Evolutionary conservation across 495 filamentous ascomycete species (phyloP), one percentile per base, ranked within the genome.

Genomic region (Hypomontagnella monticulosa): DNA sequence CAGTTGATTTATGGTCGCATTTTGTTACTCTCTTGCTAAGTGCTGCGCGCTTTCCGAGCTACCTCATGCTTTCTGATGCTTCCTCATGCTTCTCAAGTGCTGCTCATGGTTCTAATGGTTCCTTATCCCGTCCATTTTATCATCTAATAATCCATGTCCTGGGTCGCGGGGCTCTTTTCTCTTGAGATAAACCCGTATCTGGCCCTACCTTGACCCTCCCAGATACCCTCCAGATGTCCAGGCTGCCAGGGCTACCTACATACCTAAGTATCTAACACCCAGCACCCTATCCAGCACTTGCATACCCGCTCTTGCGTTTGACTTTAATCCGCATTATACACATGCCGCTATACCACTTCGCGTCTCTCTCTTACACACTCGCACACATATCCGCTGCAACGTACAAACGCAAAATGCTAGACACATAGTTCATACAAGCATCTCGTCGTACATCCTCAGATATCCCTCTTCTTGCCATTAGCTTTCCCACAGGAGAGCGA

Each of bases 281-380:
- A 27, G 23, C 23, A 27, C 53, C 61, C 54, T 66, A 63, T 51
- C 41, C 65, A 68, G 50, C 60, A 69, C 66, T 69, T 69, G 66
- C 66, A 69, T 69, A 69, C 66, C 66, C 66, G 66, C 66, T 64
- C 66, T 61, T 69, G 66, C 66, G 66, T 69, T 69, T 61, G 61
- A 53, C 33, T 69, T 49, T 57, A 69, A 60, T 60, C 57, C 61
- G 55, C 60, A 69, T 69, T 65, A 65, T 61, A 65, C 61, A 48
- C 56, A 66, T 57, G 51, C 56, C 57, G 57, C 57, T 61, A 60
- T 66, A 49, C 55, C 46, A 46, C 46, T 40, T 63, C 61, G 44
- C 51, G n/a, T 43, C 30, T 51, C 41, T 16, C 15, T 40, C 46
- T 36, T 15, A 38, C 36, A 38, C 36, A 38, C n/a, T 38, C 9